Base-by-base conservation (phyloP, 768 basidiomycete species). In the Tulasnella sp. region DNA sequence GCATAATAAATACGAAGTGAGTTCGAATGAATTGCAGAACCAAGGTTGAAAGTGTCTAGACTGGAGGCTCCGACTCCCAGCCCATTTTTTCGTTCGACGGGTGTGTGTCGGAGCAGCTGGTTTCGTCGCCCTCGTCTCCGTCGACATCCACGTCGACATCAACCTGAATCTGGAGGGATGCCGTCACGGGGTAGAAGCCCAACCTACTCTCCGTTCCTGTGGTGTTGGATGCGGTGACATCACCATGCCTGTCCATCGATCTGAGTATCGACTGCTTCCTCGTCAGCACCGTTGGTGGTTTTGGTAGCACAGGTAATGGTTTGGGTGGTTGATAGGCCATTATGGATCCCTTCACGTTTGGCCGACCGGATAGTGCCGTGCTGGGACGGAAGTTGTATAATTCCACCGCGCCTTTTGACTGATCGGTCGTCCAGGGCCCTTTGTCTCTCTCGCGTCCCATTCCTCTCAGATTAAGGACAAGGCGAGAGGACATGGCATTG, bases 121-220 rank as follows among this genome's bases (percentile, higher is more conserved):
- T n/a, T n/a, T n/a, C n/a, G n/a, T n/a, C n/a, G n/a, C n/a, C n/a
- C n/a, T n/a, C n/a, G n/a, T n/a, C n/a, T n/a, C n/a, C n/a, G 45
- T 48, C 45, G 27, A 48, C 45, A 48, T 48, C 45, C 8, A 48
- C 45, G 19, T 48, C 45, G 27, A 48, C 45, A 25, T 48, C 34
- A 32, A 48, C 45, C 34, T 23, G 27, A 6, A 48, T n/a, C 21
- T 25, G 45, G n/a, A 32, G 45, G 9, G 23, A 32, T 48, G 45
- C 27, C 6, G 45, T 27, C 27, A 48, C 34, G 27, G 11, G 19
- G 27, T 48, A 2, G 19, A 48, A 17, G 19, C 45, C 25, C 45
- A 1, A n/a, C 25, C 27, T n/a, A n/a, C n/a, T n/a, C n/a, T n/a
- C n/a, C n/a, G n/a, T n/a, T n/a, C 9, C 12, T 48, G 45, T 12